A percentile compares a stretch with the other conserved stretches of the same genome.
Evolutionary conservation across 768 basidiomycete species (phyloP).

Genomic region (Crucibulum laeve): DNA sequence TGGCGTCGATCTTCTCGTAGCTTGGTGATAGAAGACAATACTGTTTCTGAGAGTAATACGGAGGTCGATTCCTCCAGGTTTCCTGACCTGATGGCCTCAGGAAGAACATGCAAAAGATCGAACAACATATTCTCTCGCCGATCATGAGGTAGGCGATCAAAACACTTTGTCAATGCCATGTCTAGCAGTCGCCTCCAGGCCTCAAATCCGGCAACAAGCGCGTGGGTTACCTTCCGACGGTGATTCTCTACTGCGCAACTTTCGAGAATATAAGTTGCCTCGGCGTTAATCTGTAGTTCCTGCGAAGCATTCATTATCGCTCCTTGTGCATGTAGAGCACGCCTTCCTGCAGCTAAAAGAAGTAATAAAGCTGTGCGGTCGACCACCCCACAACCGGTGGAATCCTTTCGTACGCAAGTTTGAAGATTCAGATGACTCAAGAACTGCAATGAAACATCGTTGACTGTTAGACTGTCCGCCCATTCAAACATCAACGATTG

Average conservation of each 20-base stretch:
- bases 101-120: constrained; percentile 82
- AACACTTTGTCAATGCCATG: constrained; percentile 82
- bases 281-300: constrained; percentile 60
- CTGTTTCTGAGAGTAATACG: constrained; percentile 78
- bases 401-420: constrained; percentile 63
- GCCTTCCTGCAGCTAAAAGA: constrained; percentile 58
- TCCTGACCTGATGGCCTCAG: constrained; percentile 58
- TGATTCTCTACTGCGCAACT: constrained; percentile 88
- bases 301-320: constrained; percentile 58
- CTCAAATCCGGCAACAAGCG: constrained; percentile 66
- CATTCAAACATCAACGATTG: constrained; percentile 87
- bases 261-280: constrained; percentile 74
- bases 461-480: constrained; percentile 67
- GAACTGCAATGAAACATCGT: constrained; percentile 58
- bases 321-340: constrained; percentile 63
- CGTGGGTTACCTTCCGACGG: constrained; percentile 72
- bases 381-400: constrained; percentile 77
- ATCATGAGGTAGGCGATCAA: constrained; percentile 76
- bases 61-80: constrained; percentile 70
- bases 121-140: constrained; percentile 86
- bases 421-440: constrained; percentile 64
- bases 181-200: constrained; percentile 86
- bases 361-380: constrained; percentile 70
- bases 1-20: constrained; percentile 79
- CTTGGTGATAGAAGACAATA: constrained; percentile 81